Conservation (phyloP, 2,329 filamentous ascomycete genomes). For the Microdochium nivale region DNA sequence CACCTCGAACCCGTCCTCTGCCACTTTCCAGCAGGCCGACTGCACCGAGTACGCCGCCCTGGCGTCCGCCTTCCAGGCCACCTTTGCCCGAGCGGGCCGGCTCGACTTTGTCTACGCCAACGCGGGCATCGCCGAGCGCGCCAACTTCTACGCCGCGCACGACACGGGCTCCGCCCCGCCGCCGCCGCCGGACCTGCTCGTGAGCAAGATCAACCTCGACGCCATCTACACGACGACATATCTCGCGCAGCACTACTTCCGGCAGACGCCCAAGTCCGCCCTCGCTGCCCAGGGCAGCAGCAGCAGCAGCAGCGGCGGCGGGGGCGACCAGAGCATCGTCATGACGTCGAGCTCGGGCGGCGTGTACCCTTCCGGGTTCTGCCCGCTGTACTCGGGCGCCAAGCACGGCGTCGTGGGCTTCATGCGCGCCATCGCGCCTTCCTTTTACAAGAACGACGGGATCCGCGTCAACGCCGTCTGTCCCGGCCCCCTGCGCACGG, state of each 20-base stretch:
- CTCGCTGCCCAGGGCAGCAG: constrained; percentile 7
- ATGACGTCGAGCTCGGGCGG: constrained; percentile 3
- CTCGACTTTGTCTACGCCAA: constrained; percentile 16
- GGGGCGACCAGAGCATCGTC: constrained; percentile 10
- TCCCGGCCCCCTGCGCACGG: constrained; percentile 21
- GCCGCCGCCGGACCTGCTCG: constrained; percentile 15
- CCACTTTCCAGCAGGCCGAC: constrained; percentile 9
- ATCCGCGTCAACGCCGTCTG: constrained; percentile 23
- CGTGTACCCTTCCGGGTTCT: constrained; percentile 17
- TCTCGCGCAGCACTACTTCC: constrained; percentile 32
- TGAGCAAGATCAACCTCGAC: constrained; percentile 24
- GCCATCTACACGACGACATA: constrained; percentile 26
- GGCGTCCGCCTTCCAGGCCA: constrained; percentile 9
- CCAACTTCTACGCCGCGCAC: constrained; percentile 12
- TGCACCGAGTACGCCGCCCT: constrained; percentile 10
- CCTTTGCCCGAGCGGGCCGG: constrained; percentile 7
- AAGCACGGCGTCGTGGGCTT: constrained; percentile 24
- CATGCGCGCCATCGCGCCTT: constrained; percentile 20
- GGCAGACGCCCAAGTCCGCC: constrained; percentile 11
- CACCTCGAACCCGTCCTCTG: not conserved
- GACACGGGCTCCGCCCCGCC: constrained; percentile 6
- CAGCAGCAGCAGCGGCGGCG: constrained; percentile 17
- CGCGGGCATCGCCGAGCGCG: constrained; percentile 13
- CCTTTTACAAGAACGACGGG: constrained; percentile 13
- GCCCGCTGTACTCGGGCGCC: constrained; percentile 21